Percentiles rank a stretch among this genome's conserved stretches.
phyloP scores from a whole-genome alignment of 768 basidiomycete species.

The Chlorophyllum brunneum region DNA sequence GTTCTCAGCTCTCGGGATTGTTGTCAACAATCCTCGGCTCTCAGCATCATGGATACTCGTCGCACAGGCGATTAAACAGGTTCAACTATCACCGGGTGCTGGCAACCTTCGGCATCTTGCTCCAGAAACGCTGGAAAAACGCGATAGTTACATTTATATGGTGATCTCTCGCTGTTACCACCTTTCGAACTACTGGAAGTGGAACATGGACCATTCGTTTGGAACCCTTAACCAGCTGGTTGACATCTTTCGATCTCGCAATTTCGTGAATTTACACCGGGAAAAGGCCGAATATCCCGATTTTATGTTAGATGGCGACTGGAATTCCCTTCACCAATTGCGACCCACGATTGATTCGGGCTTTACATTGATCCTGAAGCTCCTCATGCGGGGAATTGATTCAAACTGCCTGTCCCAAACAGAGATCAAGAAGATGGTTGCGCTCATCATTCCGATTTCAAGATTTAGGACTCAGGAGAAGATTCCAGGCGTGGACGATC shows the following conservation, averaged over 20 bases:
- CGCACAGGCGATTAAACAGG: constrained; percentile 5
- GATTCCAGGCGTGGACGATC: constrained; percentile 7
- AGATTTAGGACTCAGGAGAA: constrained; percentile 4
- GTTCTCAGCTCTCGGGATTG: constrained; percentile 7
- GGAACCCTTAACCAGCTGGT: constrained; percentile 8
- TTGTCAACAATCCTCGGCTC: background rate
- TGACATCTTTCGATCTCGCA: constrained; percentile 10
- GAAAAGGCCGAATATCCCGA: constrained; percentile 12
- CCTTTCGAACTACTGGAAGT: constrained; percentile 8
- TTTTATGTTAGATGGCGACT: constrained; percentile 11
- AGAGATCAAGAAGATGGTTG: constrained; percentile 12
- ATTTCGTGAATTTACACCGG: constrained; percentile 8
- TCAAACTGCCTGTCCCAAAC: background rate
- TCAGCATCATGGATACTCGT: constrained; percentile 8
- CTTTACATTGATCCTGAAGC: constrained; percentile 9
- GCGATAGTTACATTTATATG: constrained; percentile 3
- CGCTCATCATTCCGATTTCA: constrained; percentile 12
- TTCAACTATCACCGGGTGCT: background rate
- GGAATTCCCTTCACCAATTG: background rate
- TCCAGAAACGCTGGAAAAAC: background rate
- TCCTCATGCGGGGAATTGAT: constrained; percentile 7
- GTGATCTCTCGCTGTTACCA: constrained; percentile 11
- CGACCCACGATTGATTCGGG: background rate
- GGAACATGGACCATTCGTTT: constrained; percentile 9
- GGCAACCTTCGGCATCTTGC: background rate